phyloP scores from a whole-genome alignment of 129 eudicot genomes.

The Heracleum sosnowskyi region DNA sequence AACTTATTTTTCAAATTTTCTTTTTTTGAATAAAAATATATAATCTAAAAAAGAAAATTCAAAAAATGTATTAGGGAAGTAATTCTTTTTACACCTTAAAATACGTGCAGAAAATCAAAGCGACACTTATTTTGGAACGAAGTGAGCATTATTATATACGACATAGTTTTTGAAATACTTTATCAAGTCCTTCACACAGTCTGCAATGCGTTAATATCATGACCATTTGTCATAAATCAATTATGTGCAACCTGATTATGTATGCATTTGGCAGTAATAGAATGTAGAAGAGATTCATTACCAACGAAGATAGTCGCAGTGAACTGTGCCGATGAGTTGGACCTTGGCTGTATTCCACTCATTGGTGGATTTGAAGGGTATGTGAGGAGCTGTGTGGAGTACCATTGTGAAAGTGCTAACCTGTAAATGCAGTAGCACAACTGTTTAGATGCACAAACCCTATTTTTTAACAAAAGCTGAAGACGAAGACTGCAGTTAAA shows the following conservation, averaged over 20 bases:
- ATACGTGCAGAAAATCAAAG: too few species aligned
- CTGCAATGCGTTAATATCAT: neutral
- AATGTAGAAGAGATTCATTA: conserved; percentile 10
- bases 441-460: neutral
- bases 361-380: conserved; percentile 73
- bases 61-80: too few species aligned
- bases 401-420: conserved; percentile 98
- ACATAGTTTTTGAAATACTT: neutral
- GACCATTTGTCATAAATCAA: neutral
- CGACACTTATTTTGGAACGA: too few species aligned
- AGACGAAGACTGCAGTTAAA: too few species aligned
- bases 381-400: conserved; percentile 95
- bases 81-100: too few species aligned
- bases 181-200: neutral
- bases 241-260: neutral
- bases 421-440: conserved; percentile 24
- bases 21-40: too few species aligned
- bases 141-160: too few species aligned
- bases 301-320: conserved; percentile 95
- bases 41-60: too few species aligned
- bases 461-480: neutral
- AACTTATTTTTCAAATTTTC: too few species aligned
- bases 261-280: neutral
- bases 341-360: conserved; percentile 96
- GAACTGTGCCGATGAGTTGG: conserved; percentile 90